Conservation (phyloP, 176 grass and related monocot genomes). For the Themeda triandra region DNA sequence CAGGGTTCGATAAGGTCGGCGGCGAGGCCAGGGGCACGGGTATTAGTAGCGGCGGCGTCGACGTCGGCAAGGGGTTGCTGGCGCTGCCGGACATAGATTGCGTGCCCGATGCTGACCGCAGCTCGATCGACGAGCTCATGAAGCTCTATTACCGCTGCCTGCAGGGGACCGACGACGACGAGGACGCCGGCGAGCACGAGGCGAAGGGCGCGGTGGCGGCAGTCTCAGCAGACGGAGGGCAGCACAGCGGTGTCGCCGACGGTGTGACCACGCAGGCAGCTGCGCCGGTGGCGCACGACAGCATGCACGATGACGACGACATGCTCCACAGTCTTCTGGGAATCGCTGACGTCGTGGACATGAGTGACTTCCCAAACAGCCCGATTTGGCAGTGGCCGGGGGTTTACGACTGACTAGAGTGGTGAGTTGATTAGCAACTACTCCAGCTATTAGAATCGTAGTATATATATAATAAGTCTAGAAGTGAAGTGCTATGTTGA, state of each 20-base stretch:
- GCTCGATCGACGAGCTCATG: constrained; percentile 47
- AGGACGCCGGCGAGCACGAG: not conserved
- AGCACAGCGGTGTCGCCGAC: not conserved
- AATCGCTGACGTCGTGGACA: constrained; percentile 24
- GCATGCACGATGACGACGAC: not conserved
- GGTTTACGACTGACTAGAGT: not conserved
- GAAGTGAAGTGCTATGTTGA: not conserved
- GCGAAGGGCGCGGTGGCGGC: not conserved
- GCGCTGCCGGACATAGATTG: constrained; percentile 20
- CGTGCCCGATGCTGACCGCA: constrained; percentile 25
- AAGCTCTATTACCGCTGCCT: constrained; percentile 41
- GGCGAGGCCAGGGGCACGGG: no score
- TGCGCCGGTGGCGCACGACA: not conserved
- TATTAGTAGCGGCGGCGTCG: not conserved
- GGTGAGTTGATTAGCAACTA: not conserved
- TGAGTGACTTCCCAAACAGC: constrained; percentile 21
- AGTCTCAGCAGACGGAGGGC: not conserved
- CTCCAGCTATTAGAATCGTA: not conserved
- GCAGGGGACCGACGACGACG: constrained; percentile 11
- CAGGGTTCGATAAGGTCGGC: no score
- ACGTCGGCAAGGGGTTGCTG: constrained; percentile 3
- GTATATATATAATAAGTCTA: no score
- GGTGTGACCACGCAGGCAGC: not conserved
- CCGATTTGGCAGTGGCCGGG: constrained; percentile 32
- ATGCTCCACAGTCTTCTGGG: constrained; percentile 2